Evolutionary conservation across 148 eudicot species (phyloP), one percentile per base, ranked within the genome.

Genomic region (Tetragonia tetragonoides): DNA sequence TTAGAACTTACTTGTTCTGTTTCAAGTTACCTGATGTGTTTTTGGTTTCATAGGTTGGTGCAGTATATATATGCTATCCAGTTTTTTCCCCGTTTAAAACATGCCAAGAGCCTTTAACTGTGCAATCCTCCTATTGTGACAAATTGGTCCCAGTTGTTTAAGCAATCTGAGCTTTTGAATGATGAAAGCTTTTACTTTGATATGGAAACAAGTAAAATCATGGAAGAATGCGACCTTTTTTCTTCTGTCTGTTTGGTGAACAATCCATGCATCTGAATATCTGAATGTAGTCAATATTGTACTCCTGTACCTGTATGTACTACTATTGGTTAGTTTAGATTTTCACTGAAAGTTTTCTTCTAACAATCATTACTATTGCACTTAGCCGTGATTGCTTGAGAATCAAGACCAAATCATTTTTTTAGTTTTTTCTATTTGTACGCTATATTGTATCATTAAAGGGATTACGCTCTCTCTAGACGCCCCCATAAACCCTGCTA

Each of bases 351-450:
- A 2, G 63, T 42, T 41, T n/a, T 18, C 42, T 21, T 5, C 8
- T 34, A 15, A 37, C 18, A 56, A 73, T 73, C 10, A 56, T 73
- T 39, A 34, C 41, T 42, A 10, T 8, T 9, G 42, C 11, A 23
- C 16, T 21, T 10, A n/a, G 46, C 75, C 60, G 34, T 70, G 68
- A 61, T 65, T 51, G 84, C 81, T 9, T 82, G 81, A 78, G 78
- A 82, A 78, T 82, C 84, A 73, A 60, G 81, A 82, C 84, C 81
- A 78, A 78, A 82, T 74, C 84, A 67, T 5, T 2, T 54, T 44
- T 14, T 23, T 16, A 16, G 17, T 42, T 74, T 15, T 76, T 49
- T 14, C 54, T 53, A 46, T 53, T 28, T 21, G 38, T 62, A 62
- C 28, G 1, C 17, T 10, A 62, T 6, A 54, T 18, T 5, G 14